These are phyloP conservation scores for Blastocystis sp. DNA, from an alignment of 352 stramenopile genomes.

Conservation along the genomic window DNA sequence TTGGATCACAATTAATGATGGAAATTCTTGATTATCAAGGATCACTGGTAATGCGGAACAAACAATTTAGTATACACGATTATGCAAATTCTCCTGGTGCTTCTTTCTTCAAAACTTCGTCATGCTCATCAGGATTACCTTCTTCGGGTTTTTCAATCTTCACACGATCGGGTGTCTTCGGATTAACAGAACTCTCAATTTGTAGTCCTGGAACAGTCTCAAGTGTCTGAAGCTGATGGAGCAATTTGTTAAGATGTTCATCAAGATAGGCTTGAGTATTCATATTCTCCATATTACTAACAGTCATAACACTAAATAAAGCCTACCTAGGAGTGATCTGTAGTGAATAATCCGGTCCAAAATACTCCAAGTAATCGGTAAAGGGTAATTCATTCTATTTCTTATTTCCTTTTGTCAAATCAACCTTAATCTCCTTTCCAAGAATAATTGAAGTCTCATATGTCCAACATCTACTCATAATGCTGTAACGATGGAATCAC, in stretches of 20 bases:
- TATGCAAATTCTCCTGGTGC: slow-evolving; percentile 32
- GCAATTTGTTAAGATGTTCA: slow-evolving; percentile 76
- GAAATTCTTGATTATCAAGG: background rate
- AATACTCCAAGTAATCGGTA: slow-evolving; percentile 99
- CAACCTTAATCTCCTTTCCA: slow-evolving; percentile 77
- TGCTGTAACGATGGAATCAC: slow-evolving; percentile 72
- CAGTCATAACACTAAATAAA: slow-evolving; percentile 74
- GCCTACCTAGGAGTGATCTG: slow-evolving; percentile 89
- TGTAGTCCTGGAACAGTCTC: slow-evolving; percentile 91
- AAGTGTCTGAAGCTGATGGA: slow-evolving; percentile 90
- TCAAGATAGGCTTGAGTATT: slow-evolving; percentile 74
- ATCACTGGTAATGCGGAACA: background rate
- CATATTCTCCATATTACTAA: slow-evolving; percentile 73
- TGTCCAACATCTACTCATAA: slow-evolving; percentile 79
- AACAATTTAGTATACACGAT: slow-evolving; percentile 9
- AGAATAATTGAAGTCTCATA: slow-evolving; percentile 93
- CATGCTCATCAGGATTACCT: slow-evolving; percentile 12
- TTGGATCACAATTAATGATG: background rate
- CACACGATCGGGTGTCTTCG: slow-evolving; percentile 68
- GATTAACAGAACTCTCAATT: slow-evolving; percentile 77
- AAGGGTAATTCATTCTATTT: slow-evolving; percentile 89
- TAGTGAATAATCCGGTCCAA: slow-evolving; percentile 92
- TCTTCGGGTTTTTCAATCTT: slow-evolving; percentile 12
- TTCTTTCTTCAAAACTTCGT: slow-evolving; percentile 38
- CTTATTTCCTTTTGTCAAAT: slow-evolving; percentile 65